Evolutionary conservation across 1,139 yeast genomes (phyloP), one percentile per base, ranked within the genome.

Genomic region (Nakaseomyces glabratus): DNA sequence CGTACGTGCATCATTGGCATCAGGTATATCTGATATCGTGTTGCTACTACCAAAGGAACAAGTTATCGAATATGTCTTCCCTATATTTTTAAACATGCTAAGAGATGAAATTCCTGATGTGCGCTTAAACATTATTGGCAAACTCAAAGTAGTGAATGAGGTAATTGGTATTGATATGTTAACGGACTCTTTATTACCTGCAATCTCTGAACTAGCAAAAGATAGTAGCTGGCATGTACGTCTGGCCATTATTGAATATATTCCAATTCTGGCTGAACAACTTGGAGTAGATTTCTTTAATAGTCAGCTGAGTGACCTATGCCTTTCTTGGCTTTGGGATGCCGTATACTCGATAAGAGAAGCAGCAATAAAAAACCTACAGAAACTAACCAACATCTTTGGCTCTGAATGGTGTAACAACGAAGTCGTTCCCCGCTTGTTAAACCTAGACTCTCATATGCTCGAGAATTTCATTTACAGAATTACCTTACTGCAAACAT

Each of bases 191-290:
- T 69, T 93, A 44, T 68, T 93, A 46, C 99, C 99, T 4, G 98
- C 98, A 2, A 88, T 93, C 44, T 80, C 95, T 16, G 96, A 90
- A 50, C 71, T 93, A 46, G 97, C 98, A 6, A 93, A 86, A 57
- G 98, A 93, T 62, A 80, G 80, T 51, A 93, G 88, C 56, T 93
- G 99, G 99, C 76, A 98, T 53, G 97, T 93, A 19, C 77, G 98
- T 55, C 70, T 93, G 57, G 98, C 98, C 11, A 90, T 93, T 44
- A 93, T 93, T 54, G 95, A 93, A 58, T 93, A 93, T 61, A 85
- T 88, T 49, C 99, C 99, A 16, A 69, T 90, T 48, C 69, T 93
- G 46, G 97, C 98, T n/a, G 82, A 82, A 51, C 98, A 93, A 61
- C 68, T 93, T 44, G 98, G 98, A 22, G 90, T 82, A 39, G 77